Evolutionary conservation across 805 yeast species (phyloP), one percentile per base, ranked within the genome.

Genomic region (Hyphopichia homilentoma): DNA sequence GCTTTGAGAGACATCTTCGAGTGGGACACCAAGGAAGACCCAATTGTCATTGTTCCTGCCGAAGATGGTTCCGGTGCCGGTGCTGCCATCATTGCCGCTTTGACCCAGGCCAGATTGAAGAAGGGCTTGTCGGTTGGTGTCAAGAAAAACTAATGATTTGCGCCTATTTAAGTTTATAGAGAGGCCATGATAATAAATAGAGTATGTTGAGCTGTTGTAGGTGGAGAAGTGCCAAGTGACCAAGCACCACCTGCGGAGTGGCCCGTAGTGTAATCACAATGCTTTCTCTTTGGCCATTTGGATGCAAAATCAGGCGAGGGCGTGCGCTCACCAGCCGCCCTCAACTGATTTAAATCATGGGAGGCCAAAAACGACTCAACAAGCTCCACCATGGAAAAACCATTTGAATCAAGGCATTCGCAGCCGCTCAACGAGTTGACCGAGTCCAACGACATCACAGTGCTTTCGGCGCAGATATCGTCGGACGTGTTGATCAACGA

Each of bases 1-100:
- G 96, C 85, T 37, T 74, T 90, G 57, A 79, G 80, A 61, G 97
- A 88, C 56, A 87, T 90, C 49, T 85, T 86, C 54, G 90, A 70
- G 45, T 90, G 96, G 96, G 41, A 48, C 13, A 47, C 39, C n/a
- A 47, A 68, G 43, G 77, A 78, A 38, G 87, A 87, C 59, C 97
- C 97, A 44, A 80, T 93, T 53, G 65, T 73, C 43, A 79, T 89
- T 47, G 85, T 82, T 25, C 84, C 94, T 37, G 97, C 98, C 44
- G 96, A 90, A 68, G 98, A 93, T 68, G 98, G 98, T 50, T 83
- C 93, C 23, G 97, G 97, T 69, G 96, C 86, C 30, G 98, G 98
- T 57, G 98, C 98, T 35, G 98, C 97, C 32, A 76, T 90, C 50
- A 90, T 93, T 65, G 97, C 98, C 34, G 97, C 97, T 27, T 75